Percentiles rank a stretch among this genome's conserved stretches.
Conservation (phyloP, 768 basidiomycete species). For the Exsudoporus frostii region DNA sequence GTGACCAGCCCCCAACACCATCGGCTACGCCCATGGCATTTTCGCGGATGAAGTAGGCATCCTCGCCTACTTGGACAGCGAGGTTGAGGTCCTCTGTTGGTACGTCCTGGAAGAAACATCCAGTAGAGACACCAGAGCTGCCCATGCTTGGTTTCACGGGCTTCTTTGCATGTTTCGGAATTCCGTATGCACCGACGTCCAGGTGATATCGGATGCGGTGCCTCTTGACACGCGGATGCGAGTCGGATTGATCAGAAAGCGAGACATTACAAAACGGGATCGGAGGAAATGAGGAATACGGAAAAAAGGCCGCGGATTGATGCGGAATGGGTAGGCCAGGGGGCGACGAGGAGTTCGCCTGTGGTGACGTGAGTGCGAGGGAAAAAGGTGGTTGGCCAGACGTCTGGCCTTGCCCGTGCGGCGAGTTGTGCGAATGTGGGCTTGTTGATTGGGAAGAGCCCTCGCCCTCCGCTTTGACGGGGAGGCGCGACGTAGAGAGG, state of each 20-base stretch:
- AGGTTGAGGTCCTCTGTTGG: constrained; percentile 40
- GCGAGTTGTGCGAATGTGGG: constrained; percentile 31
- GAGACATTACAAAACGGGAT: constrained; percentile 29
- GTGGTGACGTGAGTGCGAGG: constrained; percentile 45
- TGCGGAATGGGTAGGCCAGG: constrained; percentile 29
- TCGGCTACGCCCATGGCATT: constrained; percentile 94
- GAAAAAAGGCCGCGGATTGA: constrained; percentile 35
- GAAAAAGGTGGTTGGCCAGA: constrained; percentile 36
- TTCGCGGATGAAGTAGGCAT: constrained; percentile 79
- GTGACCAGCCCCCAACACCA: constrained; percentile 91
- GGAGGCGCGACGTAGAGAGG: constrained; percentile 41
- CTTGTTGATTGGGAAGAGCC: constrained; percentile 34
- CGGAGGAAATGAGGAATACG: constrained; percentile 33
- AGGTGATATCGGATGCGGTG: constrained; percentile 46
- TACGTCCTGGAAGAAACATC: constrained; percentile 28
- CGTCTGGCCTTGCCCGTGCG: constrained; percentile 35
- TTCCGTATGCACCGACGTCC: constrained; percentile 81
- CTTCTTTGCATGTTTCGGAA: constrained; percentile 54
- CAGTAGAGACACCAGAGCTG: constrained; percentile 11
- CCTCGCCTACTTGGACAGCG: constrained; percentile 85
- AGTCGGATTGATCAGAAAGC: constrained; percentile 24
- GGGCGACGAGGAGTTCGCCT: constrained; percentile 32
- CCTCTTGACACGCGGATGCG: constrained; percentile 31
- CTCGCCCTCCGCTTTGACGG: constrained; percentile 46
- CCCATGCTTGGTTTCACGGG: constrained; percentile 31